Base-by-base conservation (phyloP, 495 filamentous ascomycete species). In the Hypoxylon subgilvum region DNA sequence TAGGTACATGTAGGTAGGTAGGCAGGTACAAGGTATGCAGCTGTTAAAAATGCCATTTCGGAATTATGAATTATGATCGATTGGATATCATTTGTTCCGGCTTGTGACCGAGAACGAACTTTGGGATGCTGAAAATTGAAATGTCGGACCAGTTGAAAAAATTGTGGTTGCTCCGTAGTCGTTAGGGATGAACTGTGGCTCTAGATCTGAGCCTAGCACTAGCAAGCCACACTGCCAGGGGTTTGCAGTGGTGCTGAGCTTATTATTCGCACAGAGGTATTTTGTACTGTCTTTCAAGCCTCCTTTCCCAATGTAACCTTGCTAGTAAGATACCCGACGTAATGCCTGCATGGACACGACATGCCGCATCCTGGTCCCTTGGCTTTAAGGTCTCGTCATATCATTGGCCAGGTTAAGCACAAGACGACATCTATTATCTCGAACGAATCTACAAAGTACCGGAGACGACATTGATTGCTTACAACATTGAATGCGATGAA, bases 111-210 rank as follows among this genome's bases (percentile, higher is more conserved):
- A 48, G 4, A n/a, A 28, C n/a, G 35, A 41, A 12, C 22, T 12
- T 22, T 32, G 49, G 5, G n/a, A n/a, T n/a, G n/a, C n/a, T n/a
- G n/a, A n/a, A n/a, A 34, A 16, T n/a, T 36, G 23, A 46, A 25
- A 36, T 14, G 22, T 5, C 23, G 8, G 9, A 2, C 5, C 5
- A 40, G n/a, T 45, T 34, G 12, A n/a, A n/a, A n/a, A n/a, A 31
- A 42, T 52, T 44, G 28, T 50, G 35, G 60, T 63, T 63, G 60
- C 60, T 45, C 53, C 30, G 53, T 39, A 31, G 60, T 63, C 58
- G 48, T 53, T 25, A 53, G 43, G 53, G 52, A 38, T 47, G 40
- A 51, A 25, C 12, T 38, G 49, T 54, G 57, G 28, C 17, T 41
- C 57, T 16, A 4, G 8, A 30, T 36, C 31, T 61, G 50, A 61